Evolutionary conservation across 208 protist genomes (phyloP).

Genomic region (Trypanosoma melophagium): DNA sequence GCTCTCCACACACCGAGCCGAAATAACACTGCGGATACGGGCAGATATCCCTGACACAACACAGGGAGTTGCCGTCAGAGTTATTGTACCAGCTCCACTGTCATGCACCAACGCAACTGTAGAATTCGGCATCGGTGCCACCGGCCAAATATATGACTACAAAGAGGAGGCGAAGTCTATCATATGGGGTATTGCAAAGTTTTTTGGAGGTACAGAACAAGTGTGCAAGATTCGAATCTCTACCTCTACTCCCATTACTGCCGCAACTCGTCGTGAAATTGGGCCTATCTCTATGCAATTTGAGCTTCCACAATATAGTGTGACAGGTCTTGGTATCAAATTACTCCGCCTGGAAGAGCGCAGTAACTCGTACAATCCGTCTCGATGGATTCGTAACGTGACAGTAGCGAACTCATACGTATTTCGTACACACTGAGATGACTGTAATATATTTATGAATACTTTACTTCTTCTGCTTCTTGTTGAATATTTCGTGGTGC

Average conservation of each 20-base stretch:
- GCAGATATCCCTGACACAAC: conserved; percentile 43
- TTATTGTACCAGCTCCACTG: conserved; percentile 54
- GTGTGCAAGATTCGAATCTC: conserved; percentile 54
- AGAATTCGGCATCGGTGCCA: conserved; percentile 37
- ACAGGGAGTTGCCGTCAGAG: conserved; percentile 33
- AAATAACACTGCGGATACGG: conserved; percentile 47
- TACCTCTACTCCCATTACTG: conserved; percentile 38
- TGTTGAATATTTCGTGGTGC: conserved; percentile 2
- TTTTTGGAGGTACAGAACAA: conserved; percentile 67
- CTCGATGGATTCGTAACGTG: conserved; percentile 90
- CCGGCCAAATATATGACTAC: conserved; percentile 67
- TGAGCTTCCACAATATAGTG: conserved; percentile 88
- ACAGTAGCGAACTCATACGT: conserved; percentile 84
- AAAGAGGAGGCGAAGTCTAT: conserved; percentile 48
- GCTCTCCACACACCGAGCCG: conserved; percentile 33
- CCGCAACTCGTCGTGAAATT: conserved; percentile 50
- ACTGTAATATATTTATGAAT: conserved; percentile 1
- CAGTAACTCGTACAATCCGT: conserved; percentile 64
- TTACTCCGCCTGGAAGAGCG: conserved; percentile 78
- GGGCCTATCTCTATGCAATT: conserved; percentile 87
- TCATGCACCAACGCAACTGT: conserved; percentile 36
- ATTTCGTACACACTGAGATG: conserved; percentile 55
- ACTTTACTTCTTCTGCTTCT: conserved; percentile 18
- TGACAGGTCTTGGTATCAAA: conserved; percentile 47
- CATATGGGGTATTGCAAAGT: conserved; percentile 82